A percentile compares a stretch with the other conserved stretches of the same genome.
phyloP scores from a whole-genome alignment of 306 rosid species.

The Crotalaria pallida region DNA sequence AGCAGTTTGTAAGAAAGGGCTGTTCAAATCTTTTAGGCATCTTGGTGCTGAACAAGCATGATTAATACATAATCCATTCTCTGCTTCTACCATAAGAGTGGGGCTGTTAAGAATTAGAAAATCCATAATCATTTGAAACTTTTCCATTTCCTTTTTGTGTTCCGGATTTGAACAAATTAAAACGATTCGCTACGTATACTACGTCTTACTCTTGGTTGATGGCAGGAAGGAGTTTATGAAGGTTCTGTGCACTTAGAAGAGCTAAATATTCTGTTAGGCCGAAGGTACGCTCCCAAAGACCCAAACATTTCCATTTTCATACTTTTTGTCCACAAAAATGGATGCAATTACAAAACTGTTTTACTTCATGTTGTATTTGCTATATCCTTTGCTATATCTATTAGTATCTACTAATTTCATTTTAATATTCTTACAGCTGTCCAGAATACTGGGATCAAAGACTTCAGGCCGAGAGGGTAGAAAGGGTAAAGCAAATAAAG shows the following conservation, averaged over 20 bases:
- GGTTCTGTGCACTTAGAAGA: conserved; percentile 79
- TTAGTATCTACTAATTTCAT: not conserved
- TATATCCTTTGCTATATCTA: no score
- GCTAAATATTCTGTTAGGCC: conserved; percentile 54
- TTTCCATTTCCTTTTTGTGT: not conserved
- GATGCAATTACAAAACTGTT: not conserved
- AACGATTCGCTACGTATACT: not conserved
- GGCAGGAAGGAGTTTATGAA: conserved; percentile 61
- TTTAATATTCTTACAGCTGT: conserved; percentile 40
- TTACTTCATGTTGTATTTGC: not conserved
- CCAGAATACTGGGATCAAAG: conserved; percentile 77
- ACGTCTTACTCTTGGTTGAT: conserved; percentile 8
- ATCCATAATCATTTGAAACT: not conserved
- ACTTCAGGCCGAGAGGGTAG: conserved; percentile 54
- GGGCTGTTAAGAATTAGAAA: not conserved
- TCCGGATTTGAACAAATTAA: not conserved
- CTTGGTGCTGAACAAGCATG: not conserved
- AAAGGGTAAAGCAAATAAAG: conserved; percentile 73
- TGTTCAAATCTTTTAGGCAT: not conserved
- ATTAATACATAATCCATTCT: not conserved
- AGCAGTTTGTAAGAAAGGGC: not conserved
- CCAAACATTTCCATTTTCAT: not conserved
- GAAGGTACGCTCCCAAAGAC: conserved; percentile 51
- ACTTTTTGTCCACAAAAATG: not conserved
- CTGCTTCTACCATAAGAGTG: not conserved